Percentiles rank a stretch among this genome's conserved stretches.
These are phyloP conservation scores for Pseudonectria foliicola DNA, from an alignment of 2,329 filamentous ascomycete species.

Conservation along the genomic window DNA sequence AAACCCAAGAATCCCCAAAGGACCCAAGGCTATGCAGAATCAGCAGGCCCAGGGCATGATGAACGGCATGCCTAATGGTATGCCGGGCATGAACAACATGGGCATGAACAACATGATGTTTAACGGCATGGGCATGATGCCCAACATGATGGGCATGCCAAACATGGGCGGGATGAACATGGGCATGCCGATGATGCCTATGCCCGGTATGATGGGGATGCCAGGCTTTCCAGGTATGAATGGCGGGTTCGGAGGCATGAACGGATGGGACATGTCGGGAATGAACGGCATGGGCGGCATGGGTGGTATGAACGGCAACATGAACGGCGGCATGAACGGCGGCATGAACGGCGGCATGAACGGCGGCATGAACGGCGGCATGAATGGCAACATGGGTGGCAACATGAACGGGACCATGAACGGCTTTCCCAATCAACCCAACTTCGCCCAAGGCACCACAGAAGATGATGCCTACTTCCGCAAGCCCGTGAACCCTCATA, in stretches of 20 bases:
- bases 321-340: constrained; percentile 19
- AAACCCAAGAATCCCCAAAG: constrained; percentile 59
- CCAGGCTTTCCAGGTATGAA: constrained; percentile 6
- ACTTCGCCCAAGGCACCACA: constrained; percentile 48
- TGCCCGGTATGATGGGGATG: constrained; percentile 24
- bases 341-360: constrained; percentile 26
- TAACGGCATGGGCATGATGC: constrained; percentile 29
- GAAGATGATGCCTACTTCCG: constrained; percentile 92
- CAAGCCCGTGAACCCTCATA: constrained; percentile 90
- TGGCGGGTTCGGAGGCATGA: constrained; percentile 8
- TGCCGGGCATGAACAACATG: constrained; percentile 34
- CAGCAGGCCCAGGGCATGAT: constrained; percentile 40
- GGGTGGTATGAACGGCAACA: constrained; percentile 25
- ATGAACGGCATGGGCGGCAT: constrained; percentile 13
- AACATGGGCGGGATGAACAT: constrained; percentile 28
- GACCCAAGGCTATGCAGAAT: constrained; percentile 57
- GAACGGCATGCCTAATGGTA: constrained; percentile 43
- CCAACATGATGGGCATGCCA: constrained; percentile 32
- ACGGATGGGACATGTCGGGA: constrained; percentile 5
- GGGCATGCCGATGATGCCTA: constrained; percentile 16
- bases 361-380: constrained; percentile 32
- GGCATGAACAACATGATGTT: constrained; percentile 33
- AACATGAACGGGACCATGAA: constrained; percentile 25
- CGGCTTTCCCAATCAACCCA: constrained; percentile 28
- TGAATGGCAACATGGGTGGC: constrained; percentile 27